These are phyloP conservation scores for Candida corydali DNA, from an alignment of 805 yeast species.

Conservation along the genomic window DNA sequence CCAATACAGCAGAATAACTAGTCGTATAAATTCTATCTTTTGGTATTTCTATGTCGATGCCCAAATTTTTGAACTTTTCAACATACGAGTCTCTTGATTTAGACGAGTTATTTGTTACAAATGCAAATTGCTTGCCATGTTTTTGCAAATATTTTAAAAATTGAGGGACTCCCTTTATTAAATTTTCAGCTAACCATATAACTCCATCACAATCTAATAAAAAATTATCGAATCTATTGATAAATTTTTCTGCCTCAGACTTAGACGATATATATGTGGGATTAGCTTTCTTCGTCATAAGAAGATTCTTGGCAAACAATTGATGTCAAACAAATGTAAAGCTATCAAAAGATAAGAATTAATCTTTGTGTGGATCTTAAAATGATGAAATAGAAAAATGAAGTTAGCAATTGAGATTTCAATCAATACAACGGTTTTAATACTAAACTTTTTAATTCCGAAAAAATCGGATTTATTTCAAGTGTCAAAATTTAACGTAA, in stretches of 20 bases:
- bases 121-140: slow-evolving; percentile 24
- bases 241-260: slow-evolving; percentile 15
- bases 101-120: slow-evolving; percentile 36
- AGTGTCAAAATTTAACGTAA: too few relatives aligned
- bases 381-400: too few relatives aligned
- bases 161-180: slow-evolving; percentile 30
- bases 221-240: slow-evolving; percentile 30
- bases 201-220: slow-evolving; percentile 41
- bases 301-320: too few relatives aligned
- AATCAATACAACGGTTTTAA: too few relatives aligned
- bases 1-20: slow-evolving; percentile 29
- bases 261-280: slow-evolving; percentile 8
- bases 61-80: slow-evolving; percentile 26
- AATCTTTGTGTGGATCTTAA: too few relatives aligned
- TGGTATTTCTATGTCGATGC: slow-evolving; percentile 18
- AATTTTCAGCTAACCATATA: slow-evolving; percentile 31
- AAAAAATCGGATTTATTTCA: too few relatives aligned
- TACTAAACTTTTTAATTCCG: too few relatives aligned
- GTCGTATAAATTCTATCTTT: slow-evolving; percentile 33
- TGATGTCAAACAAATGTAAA: too few relatives aligned
- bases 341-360: too few relatives aligned
- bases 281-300: slow-evolving; percentile 6
- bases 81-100: slow-evolving; percentile 28
- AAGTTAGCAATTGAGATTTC: too few relatives aligned
- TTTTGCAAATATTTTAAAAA: slow-evolving; percentile 19